Conservation (phyloP, 1,139 yeast species). For the Candida freyschussii region DNA sequence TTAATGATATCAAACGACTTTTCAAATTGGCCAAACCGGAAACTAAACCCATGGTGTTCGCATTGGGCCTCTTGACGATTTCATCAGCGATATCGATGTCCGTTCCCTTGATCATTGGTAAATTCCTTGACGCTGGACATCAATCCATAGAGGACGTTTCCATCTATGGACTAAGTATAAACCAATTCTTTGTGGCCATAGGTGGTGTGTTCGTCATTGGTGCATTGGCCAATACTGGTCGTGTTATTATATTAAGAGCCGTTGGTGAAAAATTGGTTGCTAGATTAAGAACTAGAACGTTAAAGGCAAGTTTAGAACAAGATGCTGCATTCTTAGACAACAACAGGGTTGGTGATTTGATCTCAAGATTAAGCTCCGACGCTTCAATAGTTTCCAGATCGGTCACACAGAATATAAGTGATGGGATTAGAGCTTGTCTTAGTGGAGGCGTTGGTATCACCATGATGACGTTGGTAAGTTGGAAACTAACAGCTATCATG, state of each 20-base stretch:
- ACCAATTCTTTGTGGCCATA: constrained; percentile 43
- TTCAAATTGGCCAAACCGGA: constrained; percentile 51
- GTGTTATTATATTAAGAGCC: constrained; percentile 67
- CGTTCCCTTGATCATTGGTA: constrained; percentile 79
- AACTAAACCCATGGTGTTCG: constrained; percentile 45
- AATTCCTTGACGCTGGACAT: constrained; percentile 54
- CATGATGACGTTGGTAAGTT: constrained; percentile 87
- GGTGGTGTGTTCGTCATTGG: constrained; percentile 64
- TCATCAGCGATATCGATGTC: constrained; percentile 68
- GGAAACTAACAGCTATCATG: constrained; percentile 77
- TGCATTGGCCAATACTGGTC: constrained; percentile 73
- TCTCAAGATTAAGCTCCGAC: constrained; percentile 82
- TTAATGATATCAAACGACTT: constrained; percentile 40
- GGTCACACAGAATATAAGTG: constrained; percentile 84
- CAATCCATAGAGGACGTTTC: constrained; percentile 26
- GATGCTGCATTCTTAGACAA: constrained; percentile 90
- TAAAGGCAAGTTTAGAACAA: constrained; percentile 73
- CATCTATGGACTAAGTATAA: constrained; percentile 45
- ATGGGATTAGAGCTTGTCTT: constrained; percentile 78
- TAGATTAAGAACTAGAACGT: constrained; percentile 69
- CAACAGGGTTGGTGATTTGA: constrained; percentile 89
- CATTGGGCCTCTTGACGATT: constrained; percentile 55
- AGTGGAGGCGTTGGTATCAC: constrained; percentile 79
- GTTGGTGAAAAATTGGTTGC: constrained; percentile 89
- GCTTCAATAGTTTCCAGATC: constrained; percentile 86